Conservation (phyloP, 331 rosid species). For the Pyracantha coccinea region DNA sequence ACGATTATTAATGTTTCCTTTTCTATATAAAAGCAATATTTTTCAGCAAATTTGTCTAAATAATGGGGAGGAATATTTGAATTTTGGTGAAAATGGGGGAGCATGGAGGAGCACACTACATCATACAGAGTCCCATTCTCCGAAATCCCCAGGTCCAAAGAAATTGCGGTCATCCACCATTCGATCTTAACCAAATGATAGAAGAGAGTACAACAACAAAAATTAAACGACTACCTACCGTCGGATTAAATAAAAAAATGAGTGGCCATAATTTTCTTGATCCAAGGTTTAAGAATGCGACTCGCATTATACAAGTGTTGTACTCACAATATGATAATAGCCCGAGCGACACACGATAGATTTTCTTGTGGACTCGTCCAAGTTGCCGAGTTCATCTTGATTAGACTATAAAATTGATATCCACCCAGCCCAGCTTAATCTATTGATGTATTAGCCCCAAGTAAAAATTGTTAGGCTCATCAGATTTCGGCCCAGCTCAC, state of each 20-base stretch:
- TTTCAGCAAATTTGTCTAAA: too few species aligned
- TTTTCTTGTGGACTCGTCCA: not conserved
- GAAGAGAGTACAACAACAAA: too few species aligned
- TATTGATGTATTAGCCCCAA: not conserved
- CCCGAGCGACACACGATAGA: too few species aligned
- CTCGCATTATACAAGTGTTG: not conserved
- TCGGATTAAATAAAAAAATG: too few species aligned
- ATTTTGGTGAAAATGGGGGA: not conserved
- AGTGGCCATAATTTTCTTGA: too few species aligned
- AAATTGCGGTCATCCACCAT: too few species aligned
- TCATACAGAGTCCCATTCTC: not conserved
- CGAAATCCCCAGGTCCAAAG: not conserved
- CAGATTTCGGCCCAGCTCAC: not conserved
- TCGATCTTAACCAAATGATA: too few species aligned
- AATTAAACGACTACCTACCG: fast-evolving
- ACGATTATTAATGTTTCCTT: too few species aligned
- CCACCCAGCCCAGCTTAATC: not conserved
- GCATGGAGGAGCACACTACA: not conserved
- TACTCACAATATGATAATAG: not conserved
- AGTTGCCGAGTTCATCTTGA: not conserved
- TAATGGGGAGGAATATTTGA: too few species aligned
- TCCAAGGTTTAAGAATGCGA: too few species aligned
- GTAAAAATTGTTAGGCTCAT: not conserved
- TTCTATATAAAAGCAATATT: too few species aligned
- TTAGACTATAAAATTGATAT: too few species aligned